These are phyloP conservation scores for Plantago rigida DNA, from an alignment of 305 asterid genomes.

Conservation along the genomic window DNA sequence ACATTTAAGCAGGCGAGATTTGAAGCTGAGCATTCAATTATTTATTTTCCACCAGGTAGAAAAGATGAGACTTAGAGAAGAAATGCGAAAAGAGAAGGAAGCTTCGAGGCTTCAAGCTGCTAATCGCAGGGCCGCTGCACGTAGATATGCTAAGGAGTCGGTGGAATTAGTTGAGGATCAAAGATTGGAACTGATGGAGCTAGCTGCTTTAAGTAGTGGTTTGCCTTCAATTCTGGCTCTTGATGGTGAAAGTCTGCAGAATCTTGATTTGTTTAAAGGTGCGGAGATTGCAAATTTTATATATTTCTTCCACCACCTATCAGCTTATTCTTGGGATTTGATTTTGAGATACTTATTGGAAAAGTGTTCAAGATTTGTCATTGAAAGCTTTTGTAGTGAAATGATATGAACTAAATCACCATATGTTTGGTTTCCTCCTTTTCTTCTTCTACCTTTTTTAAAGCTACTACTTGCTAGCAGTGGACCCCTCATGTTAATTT, in stretches of 20 bases:
- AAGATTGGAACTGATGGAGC: constrained; percentile 79
- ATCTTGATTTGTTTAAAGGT: constrained; percentile 59
- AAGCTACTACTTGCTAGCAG: constrained; percentile 19
- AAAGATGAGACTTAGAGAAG: constrained; percentile 73
- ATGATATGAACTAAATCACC: not conserved
- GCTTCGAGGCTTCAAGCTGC: constrained; percentile 85
- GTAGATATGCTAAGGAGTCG: constrained; percentile 77
- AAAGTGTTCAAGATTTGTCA: not conserved
- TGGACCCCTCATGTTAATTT: constrained; percentile 3
- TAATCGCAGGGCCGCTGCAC: constrained; percentile 71
- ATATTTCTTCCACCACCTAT: not conserved
- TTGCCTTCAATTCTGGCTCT: constrained; percentile 61
- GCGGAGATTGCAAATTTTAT: constrained; percentile 5
- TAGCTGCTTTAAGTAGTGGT: constrained; percentile 57
- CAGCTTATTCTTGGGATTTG: not conserved
- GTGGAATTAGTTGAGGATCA: constrained; percentile 73
- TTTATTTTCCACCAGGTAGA: constrained; percentile 53
- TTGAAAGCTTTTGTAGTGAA: not conserved
- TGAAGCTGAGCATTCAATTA: constrained; percentile 9
- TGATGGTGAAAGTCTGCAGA: constrained; percentile 52
- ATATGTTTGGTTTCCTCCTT: not conserved
- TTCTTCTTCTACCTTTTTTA: not conserved
- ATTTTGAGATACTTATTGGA: not conserved
- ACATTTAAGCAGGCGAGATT: constrained; percentile 6
- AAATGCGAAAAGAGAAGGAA: constrained; percentile 75